Base-by-base conservation (phyloP, 2,329 filamentous ascomycete species). In the Ceratocystis harringtonii region DNA sequence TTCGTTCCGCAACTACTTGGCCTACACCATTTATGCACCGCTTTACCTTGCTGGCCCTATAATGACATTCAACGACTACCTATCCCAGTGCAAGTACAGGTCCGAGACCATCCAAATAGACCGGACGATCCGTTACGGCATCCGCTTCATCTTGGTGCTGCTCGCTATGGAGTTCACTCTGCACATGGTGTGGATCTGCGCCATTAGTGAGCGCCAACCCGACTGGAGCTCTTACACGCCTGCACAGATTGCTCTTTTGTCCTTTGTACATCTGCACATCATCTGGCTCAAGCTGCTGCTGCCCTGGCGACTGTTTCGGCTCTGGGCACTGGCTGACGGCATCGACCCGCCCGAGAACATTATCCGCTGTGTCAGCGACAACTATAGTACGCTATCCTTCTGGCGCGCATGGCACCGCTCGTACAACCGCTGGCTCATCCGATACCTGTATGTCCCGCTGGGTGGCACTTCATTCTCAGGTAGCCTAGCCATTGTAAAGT, bases 281-380 rank as follows among this genome's bases (percentile, higher is more conserved):
- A 95, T 99, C 74, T 99, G 95, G 95, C 81, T 99, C 60, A 99
- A 99, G 74, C 84, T 99, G 1, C 84, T 99, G 3, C 84, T 99
- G 6, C 94, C 94, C 0, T 99, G 92, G 92, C 88, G 94, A n/a
- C 87, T 97, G 74, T 97, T 97, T 82, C 89, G 95, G 3, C 84
- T 99, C n/a, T 99, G 94, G 94, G 81, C 90, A 0, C 81, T 99
- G 3, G 73, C 92, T 17, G 94, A 99, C 73, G 90, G 89, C 68
- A 84, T 99, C 70, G 94, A 99, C 72, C 90, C 94, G 0, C 92
- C 94, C 0, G 94, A 99, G 77, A 99, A 99, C 77, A 96, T 99
- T 90, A 84, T 96, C 65, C 89, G 94, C 70, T 99, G 95, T 76
- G 90, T 96, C 76, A 92, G 86, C 72, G 85, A 99, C 78, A 97